These are phyloP conservation scores for Fusarium cyanostomum DNA, from an alignment of 2,329 filamentous ascomycete species.

Conservation along the genomic window DNA sequence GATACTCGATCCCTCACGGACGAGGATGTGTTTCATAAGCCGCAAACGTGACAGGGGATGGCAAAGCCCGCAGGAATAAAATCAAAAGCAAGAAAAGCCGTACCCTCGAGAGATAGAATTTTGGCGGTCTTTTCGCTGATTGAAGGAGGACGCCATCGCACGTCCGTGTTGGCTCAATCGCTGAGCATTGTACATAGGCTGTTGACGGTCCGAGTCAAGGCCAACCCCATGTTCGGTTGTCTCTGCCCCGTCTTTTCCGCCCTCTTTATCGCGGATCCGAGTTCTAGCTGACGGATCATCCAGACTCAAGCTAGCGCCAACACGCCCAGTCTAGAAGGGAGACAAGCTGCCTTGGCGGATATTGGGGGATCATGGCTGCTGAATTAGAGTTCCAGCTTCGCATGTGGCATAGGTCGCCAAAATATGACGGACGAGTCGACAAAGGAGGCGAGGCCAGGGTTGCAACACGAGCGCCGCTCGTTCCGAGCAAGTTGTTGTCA, in stretches of 20 bases:
- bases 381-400: conserved; percentile 29
- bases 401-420: conserved; percentile 15
- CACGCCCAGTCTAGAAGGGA: conserved; percentile 26
- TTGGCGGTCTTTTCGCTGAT: background rate
- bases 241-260: conserved; percentile 1
- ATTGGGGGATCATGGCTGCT: conserved; percentile 19
- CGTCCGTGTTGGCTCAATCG: background rate
- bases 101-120: background rate
- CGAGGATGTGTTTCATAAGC: conserved; percentile 11
- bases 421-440: conserved; percentile 11
- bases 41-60: background rate
- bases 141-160: background rate
- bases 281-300: no score
- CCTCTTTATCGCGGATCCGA: conserved; percentile 25
- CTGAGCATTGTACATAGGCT: background rate
- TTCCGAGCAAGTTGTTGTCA: conserved; percentile 4
- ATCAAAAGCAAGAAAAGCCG: background rate
- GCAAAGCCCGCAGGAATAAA: conserved; percentile 8
- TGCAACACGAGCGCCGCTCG: conserved; percentile 11
- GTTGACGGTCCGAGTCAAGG: conserved; percentile 8
- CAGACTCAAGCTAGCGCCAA: no score
- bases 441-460: conserved; percentile 28
- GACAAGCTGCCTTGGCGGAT: conserved; percentile 22
- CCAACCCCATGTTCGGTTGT: background rate
- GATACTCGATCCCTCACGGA: background rate